Percentiles rank a stretch among this genome's conserved stretches.
Conservation (phyloP, 192 early-diverging fungal species). For the Backusella morwellensis region DNA sequence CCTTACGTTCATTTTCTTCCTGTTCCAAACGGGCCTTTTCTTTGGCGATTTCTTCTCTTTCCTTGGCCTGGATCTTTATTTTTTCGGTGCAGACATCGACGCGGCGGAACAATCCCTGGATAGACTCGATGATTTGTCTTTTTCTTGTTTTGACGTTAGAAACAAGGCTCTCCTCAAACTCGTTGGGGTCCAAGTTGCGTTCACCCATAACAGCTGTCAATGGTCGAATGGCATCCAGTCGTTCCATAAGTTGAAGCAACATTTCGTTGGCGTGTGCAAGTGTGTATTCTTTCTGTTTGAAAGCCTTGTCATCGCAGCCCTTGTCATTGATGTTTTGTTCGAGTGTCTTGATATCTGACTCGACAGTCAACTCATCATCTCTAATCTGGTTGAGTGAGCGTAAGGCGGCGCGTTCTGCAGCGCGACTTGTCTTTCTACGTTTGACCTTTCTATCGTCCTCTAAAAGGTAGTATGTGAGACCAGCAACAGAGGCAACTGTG, state of each 20-base stretch:
- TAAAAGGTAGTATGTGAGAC: slow-evolving; percentile 1
- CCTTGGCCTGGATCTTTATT: neutral
- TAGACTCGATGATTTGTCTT: neutral
- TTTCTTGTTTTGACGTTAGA: slow-evolving; percentile 3
- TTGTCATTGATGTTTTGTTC: neutral
- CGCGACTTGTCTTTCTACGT: slow-evolving; percentile 4
- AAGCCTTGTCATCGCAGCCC: neutral
- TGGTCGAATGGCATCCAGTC: slow-evolving; percentile 8
- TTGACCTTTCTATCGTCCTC: slow-evolving; percentile 12
- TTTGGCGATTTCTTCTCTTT: neutral
- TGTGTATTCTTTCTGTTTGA: neutral
- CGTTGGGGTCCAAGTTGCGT: neutral
- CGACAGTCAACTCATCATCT: neutral
- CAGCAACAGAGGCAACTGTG: neutral
- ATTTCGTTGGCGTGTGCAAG: slow-evolving; percentile 6
- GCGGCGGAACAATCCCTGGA: neutral
- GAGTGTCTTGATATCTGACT: neutral
- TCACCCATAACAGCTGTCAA: neutral
- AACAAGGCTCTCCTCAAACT: neutral
- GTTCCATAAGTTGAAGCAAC: slow-evolving; percentile 2
- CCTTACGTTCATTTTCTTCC: neutral
- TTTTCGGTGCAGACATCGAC: neutral
- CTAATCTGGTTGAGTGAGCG: neutral
- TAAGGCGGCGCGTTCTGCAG: neutral
- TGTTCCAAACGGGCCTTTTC: slow-evolving; percentile 5